Evolutionary conservation across 768 basidiomycete species (phyloP).

Genomic region (Mycena vulgaris): DNA sequence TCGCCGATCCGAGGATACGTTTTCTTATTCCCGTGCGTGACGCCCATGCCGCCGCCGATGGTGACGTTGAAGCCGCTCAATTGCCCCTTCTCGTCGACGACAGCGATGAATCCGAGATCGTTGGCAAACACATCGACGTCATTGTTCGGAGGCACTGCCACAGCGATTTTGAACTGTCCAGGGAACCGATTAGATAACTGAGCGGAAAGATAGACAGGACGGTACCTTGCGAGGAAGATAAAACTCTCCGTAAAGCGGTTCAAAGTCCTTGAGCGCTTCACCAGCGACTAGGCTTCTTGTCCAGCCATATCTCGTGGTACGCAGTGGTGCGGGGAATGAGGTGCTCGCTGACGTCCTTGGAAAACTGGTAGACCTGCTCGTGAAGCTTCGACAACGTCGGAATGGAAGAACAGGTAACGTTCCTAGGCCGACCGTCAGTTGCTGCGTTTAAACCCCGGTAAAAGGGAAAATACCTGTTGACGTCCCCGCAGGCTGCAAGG

Average conservation of each 20-base stretch:
- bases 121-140: constrained; percentile 97
- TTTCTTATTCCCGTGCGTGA: constrained; percentile 99
- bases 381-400: constrained; percentile 93
- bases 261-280: constrained; percentile 93
- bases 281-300: constrained; percentile 97
- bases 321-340: constrained; percentile 93
- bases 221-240: constrained; percentile 95
- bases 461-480: constrained; percentile 78
- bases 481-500: constrained; percentile 98
- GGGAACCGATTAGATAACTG: constrained; percentile 23
- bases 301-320: constrained; percentile 99
- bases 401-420: constrained; percentile 92
- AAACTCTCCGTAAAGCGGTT: constrained; percentile 98
- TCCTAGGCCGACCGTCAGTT: constrained; percentile 61
- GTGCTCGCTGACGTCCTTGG: constrained; percentile 86
- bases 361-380: constrained; percentile 85
- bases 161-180: constrained; percentile 93
- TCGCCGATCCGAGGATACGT: constrained; percentile 94
- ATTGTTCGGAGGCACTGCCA: constrained; percentile 96
- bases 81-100: constrained; percentile 81
- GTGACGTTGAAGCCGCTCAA: constrained; percentile 95
- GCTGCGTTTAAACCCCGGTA: neutral
- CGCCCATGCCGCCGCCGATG: constrained; percentile 98
- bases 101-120: constrained; percentile 97
- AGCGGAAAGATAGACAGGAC: constrained; percentile 20